A percentile compares a stretch with the other conserved stretches of the same genome.
phyloP scores from a whole-genome alignment of 192 early-diverging fungal species.

The Gaertneriomyces sp. region DNA sequence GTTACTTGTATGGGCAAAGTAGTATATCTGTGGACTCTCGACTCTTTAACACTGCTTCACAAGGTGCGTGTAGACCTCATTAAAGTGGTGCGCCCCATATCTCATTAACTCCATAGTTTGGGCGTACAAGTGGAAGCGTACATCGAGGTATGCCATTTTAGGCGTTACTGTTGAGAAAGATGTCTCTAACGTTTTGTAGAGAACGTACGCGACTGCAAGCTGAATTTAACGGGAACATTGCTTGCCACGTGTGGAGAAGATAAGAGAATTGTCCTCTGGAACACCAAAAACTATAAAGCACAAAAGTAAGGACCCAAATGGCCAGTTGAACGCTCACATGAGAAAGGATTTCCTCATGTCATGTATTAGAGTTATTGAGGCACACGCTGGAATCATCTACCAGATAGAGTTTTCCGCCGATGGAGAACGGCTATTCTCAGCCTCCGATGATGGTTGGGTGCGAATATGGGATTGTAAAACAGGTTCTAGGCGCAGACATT shows the following conservation, averaged over 20 bases:
- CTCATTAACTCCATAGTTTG: slow-evolving; percentile 34
- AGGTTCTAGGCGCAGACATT: slow-evolving; percentile 18
- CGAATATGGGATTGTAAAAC: slow-evolving; percentile 53
- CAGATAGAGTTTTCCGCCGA: slow-evolving; percentile 45
- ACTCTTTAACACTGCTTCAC: slow-evolving; percentile 30
- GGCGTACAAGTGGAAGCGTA: slow-evolving; percentile 43
- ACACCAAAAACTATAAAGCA: slow-evolving; percentile 32
- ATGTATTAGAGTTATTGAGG: slow-evolving; percentile 43
- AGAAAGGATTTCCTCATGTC: neutral
- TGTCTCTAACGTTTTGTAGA: slow-evolving; percentile 13
- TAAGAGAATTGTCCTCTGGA: slow-evolving; percentile 52
- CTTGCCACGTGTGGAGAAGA: slow-evolving; percentile 44
- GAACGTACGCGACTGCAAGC: slow-evolving; percentile 39
- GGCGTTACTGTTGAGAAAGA: neutral
- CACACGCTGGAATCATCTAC: slow-evolving; percentile 47
- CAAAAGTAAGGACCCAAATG: slow-evolving; percentile 36
- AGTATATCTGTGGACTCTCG: slow-evolving; percentile 38
- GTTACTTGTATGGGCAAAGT: slow-evolving; percentile 40
- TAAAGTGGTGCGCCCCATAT: neutral
- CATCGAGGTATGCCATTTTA: slow-evolving; percentile 32
- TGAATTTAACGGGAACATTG: slow-evolving; percentile 31
- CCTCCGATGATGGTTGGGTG: slow-evolving; percentile 50
- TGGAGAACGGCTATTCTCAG: slow-evolving; percentile 40
- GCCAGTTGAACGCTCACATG: neutral
- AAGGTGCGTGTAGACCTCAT: slow-evolving; percentile 24